Conservation (phyloP, 345 rosid species). For the Capsella bursapastoris region DNA sequence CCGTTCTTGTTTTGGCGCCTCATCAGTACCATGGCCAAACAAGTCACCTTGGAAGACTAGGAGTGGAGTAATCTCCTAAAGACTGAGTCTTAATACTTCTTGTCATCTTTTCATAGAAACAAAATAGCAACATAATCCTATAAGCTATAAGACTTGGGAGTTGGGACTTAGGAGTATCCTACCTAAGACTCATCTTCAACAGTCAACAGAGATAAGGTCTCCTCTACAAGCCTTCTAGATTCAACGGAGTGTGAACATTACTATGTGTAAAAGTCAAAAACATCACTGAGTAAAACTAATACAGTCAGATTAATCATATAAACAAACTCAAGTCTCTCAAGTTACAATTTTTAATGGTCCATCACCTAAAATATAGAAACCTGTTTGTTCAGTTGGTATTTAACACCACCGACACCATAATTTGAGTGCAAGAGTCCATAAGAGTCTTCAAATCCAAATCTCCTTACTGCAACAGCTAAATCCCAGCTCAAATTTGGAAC, state of each 20-base stretch:
- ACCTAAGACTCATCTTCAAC: neutral
- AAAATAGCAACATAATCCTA: neutral
- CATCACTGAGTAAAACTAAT: neutral
- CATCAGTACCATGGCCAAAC: neutral
- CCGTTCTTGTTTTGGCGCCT: neutral
- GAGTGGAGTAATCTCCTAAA: too few relatives aligned
- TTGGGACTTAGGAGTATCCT: neutral
- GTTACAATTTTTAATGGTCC: neutral
- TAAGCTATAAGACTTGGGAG: neutral
- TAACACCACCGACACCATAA: slow-evolving; percentile 31
- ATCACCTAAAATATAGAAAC: neutral
- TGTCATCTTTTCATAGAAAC: neutral
- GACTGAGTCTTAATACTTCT: neutral
- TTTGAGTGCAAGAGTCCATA: neutral
- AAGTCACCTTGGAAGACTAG: neutral
- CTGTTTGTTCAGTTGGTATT: neutral
- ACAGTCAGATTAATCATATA: neutral
- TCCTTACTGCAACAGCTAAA: slow-evolving; percentile 14
- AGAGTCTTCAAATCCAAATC: neutral
- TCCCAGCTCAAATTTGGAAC: slow-evolving; percentile 11
- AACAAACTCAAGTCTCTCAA: neutral
- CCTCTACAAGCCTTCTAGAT: neutral
- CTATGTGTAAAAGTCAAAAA: neutral
- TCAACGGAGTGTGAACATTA: neutral
- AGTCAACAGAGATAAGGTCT: neutral